Conservation (phyloP, 352 stramenopile genomes). For the Pythium sukuiense region DNA sequence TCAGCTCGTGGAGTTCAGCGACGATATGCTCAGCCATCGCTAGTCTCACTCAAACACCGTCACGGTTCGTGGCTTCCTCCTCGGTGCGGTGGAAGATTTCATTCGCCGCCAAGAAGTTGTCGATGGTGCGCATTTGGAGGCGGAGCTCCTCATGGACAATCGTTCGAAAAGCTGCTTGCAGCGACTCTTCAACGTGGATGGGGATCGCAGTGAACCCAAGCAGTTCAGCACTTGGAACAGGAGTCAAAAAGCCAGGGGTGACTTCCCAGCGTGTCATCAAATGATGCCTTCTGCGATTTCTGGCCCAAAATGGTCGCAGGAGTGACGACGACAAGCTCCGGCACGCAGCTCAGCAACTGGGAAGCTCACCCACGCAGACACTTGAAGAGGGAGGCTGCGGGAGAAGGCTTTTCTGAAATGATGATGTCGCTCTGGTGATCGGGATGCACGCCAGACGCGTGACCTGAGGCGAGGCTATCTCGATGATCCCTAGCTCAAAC, state of each 20-base stretch:
- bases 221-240: neutral
- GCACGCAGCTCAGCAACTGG: too few species aligned
- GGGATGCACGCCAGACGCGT: too few species aligned
- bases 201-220: neutral
- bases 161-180: neutral
- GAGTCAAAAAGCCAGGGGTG: neutral
- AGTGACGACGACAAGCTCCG: neutral
- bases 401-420: neutral
- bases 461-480: too few species aligned
- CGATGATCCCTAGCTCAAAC: too few species aligned
- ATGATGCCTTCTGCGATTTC: neutral
- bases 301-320: neutral
- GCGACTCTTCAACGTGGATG: slow-evolving; percentile 6
- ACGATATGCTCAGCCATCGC: neutral
- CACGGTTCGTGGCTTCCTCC: neutral
- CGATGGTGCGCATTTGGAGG: too few species aligned
- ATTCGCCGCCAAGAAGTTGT: too few species aligned
- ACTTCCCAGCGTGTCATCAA: neutral
- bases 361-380: too few species aligned
- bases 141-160: too few species aligned
- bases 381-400: too few species aligned
- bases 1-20: neutral
- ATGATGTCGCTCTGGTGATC: neutral
- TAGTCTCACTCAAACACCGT: neutral
- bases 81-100: neutral